Evolutionary conservation across 2,329 filamentous ascomycete genomes (phyloP).

Genomic region (Neofusicoccum parvum): DNA sequence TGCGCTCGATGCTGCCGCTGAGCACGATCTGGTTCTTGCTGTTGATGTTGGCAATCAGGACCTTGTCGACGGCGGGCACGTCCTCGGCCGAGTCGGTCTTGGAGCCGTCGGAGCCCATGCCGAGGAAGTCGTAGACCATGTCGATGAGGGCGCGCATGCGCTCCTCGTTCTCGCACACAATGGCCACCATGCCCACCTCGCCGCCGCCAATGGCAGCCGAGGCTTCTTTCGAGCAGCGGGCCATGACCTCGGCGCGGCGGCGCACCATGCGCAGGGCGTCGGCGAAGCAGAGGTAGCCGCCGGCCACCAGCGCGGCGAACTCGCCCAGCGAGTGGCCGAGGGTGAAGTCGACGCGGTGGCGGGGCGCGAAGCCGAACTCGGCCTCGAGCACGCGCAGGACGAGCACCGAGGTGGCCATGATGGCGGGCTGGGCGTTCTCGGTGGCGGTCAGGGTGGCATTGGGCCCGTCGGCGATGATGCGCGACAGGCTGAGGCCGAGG

Average conservation of each 20-base stretch:
- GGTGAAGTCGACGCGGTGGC: slow-evolving; percentile 74
- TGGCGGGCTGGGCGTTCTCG: slow-evolving; percentile 88
- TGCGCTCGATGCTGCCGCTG: slow-evolving; percentile 81
- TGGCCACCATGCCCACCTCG: slow-evolving; percentile 91
- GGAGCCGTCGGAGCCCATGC: slow-evolving; percentile 64
- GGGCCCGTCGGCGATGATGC: slow-evolving; percentile 77
- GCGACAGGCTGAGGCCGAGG: slow-evolving; percentile 69
- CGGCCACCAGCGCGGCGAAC: slow-evolving; percentile 86
- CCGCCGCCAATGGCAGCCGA: slow-evolving; percentile 65
- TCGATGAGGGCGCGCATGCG: slow-evolving; percentile 70
- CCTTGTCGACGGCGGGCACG: slow-evolving; percentile 78
- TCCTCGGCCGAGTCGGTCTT: slow-evolving; percentile 69
- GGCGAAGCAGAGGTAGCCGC: slow-evolving; percentile 74
- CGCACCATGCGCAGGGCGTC: slow-evolving; percentile 79
- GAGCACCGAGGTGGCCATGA: slow-evolving; percentile 91
- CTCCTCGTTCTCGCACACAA: slow-evolving; percentile 78
- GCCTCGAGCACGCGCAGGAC: slow-evolving; percentile 84
- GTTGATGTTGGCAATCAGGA: slow-evolving; percentile 91
- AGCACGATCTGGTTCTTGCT: slow-evolving; percentile 95
- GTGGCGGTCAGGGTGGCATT: slow-evolving; percentile 77
- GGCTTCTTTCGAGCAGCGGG: slow-evolving; percentile 69
- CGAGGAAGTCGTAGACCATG: slow-evolving; percentile 78
- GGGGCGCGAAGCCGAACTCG: slow-evolving; percentile 76
- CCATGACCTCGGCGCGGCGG: slow-evolving; percentile 80
- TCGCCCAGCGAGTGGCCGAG: slow-evolving; percentile 91